Percentiles rank a stretch among this genome's conserved stretches.
Conservation (phyloP, 2,329 filamentous ascomycete genomes). For the Saccharata proteae region DNA sequence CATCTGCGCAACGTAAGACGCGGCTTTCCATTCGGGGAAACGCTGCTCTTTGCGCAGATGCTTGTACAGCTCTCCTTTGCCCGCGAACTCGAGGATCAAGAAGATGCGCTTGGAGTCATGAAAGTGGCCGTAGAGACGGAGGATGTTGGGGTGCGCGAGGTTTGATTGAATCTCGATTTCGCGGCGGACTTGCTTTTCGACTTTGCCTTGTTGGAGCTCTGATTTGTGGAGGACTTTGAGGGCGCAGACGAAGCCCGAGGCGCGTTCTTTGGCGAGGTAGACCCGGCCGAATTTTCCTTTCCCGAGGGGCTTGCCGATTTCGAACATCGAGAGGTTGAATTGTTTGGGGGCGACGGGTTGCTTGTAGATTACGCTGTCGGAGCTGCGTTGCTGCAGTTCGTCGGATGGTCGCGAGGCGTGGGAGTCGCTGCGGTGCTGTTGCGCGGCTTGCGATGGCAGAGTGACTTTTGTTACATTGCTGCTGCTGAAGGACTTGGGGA, state of each 20-base stretch:
- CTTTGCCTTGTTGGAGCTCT: conserved; percentile 65
- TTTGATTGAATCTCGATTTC: conserved; percentile 88
- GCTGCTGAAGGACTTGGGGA: conserved; percentile 31
- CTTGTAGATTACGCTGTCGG: conserved; percentile 33
- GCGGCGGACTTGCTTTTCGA: conserved; percentile 77
- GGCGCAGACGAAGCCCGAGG: conserved; percentile 70
- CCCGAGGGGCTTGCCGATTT: conserved; percentile 74
- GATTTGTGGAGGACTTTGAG: conserved; percentile 79
- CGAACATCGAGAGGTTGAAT: conserved; percentile 88
- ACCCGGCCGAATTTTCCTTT: conserved; percentile 84
- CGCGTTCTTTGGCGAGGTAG: conserved; percentile 70
- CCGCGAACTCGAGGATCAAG: conserved; percentile 76
- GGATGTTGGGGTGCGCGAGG: conserved; percentile 72
- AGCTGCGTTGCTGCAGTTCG: conserved; percentile 13
- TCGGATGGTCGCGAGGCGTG: conserved; percentile 28
- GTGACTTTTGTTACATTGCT: conserved; percentile 48
- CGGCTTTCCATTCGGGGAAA: conserved; percentile 77
- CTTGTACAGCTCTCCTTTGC: conserved; percentile 80
- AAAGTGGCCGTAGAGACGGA: conserved; percentile 76
- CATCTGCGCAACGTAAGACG: conserved; percentile 83
- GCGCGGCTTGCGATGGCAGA: conserved; percentile 53
- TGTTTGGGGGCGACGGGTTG: conserved; percentile 32
- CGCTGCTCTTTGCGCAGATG: conserved; percentile 65
- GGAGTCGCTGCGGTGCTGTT: conserved; percentile 27
- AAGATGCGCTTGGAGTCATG: conserved; percentile 83